Conservation (phyloP, 1,139 yeast genomes). For the Sugiyamaella japonica region DNA sequence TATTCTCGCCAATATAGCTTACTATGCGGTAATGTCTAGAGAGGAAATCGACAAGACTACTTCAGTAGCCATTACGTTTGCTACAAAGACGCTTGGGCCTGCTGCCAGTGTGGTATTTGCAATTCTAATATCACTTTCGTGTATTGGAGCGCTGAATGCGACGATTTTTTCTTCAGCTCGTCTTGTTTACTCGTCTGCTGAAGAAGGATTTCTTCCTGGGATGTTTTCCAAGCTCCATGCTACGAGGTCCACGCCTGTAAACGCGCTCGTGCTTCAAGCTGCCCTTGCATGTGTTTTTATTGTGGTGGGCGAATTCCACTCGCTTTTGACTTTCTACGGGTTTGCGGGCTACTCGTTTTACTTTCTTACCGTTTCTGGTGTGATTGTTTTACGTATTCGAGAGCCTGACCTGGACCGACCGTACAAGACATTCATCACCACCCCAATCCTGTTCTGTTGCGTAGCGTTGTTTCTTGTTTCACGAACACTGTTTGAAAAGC, state of each 20-base stretch:
- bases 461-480: constrained; percentile 43
- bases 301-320: constrained; percentile 42
- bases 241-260: constrained; percentile 40
- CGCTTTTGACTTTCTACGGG: constrained; percentile 44
- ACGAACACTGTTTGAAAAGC: constrained; percentile 41
- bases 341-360: constrained; percentile 46
- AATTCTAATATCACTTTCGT: constrained; percentile 41
- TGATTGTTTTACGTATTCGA: constrained; percentile 39
- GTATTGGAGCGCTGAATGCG: constrained; percentile 47
- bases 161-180: constrained; percentile 43
- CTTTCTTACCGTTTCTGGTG: constrained; percentile 43
- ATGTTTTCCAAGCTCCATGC: constrained; percentile 35
- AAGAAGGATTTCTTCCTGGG: constrained; percentile 41
- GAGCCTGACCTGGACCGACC: constrained; percentile 44
- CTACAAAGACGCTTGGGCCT: constrained; percentile 36
- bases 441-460: constrained; percentile 43
- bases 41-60: constrained; percentile 39
- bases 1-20: constrained; percentile 42
- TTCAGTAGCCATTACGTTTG: constrained; percentile 44
- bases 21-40: constrained; percentile 41
- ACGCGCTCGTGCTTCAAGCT: constrained; percentile 41
- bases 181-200: constrained; percentile 42
- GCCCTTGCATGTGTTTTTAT: constrained; percentile 38
- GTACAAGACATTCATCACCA: constrained; percentile 41
- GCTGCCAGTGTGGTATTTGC: constrained; percentile 40